Base-by-base conservation (phyloP, 352 stramenopile genomes). In the Globisporangium mamillatum region DNA sequence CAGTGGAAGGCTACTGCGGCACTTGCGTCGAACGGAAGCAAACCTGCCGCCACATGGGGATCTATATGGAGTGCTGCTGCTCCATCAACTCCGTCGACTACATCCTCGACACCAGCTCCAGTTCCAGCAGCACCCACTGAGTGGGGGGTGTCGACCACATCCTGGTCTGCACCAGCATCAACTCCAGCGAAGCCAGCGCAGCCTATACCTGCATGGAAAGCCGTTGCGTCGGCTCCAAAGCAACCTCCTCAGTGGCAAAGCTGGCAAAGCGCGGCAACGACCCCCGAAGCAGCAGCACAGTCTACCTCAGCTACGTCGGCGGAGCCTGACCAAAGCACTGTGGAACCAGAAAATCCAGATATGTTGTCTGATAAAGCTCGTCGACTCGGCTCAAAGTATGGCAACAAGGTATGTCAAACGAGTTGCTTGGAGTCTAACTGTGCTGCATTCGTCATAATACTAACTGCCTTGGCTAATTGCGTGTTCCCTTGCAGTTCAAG, bases 361-460 rank as follows among this genome's bases (percentile, higher is more conserved):
- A 71, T 79, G 57, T 64, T 91, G 59, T 91, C 82, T 9, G 79
- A 86, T 24, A 91, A 91, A 56, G 82, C 82, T 12, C 80, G 82
- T 55, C 82, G 84, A 20, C 82, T 94, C 7, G 79, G 84, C 14
- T 78, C 80, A 12, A 85, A 81, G 53, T 89, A 93, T 62, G 83
- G 83, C 0, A 81, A 94, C 75, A 94, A 93, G 70, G 78, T 86
- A 61, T 10, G 57, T 61, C 18, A 27, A 24, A 29, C 25, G 18
- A 18, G 27, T 22, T 38, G 64, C 6, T 5, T 52, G 3, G 18
- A 25, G 22, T 62, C 0, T 56, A 22, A 16, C 14, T 59, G 7
- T 41, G 18, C 27, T 20, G 7, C 3, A 22, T 48, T 48, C 6
- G 2, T 55, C 22, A 60, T 24, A 20, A 22, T 34, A 38, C 25